Base-by-base conservation (phyloP, 2,329 filamentous ascomycete species). In the Colletotrichum lentis region DNA sequence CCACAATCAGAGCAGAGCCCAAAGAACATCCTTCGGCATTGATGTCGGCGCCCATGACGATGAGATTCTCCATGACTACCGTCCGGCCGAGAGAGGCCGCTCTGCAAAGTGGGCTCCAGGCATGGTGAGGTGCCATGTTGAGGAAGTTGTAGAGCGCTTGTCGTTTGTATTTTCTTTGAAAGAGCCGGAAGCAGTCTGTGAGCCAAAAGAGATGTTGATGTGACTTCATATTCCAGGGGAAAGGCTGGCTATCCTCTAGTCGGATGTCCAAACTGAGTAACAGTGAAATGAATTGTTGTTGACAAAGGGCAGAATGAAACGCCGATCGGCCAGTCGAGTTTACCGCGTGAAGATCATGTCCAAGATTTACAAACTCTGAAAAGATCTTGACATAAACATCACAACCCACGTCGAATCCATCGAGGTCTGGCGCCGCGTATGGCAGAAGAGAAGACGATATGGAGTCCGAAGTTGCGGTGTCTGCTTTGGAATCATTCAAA, bases 1-100 rank as follows among this genome's bases (percentile, higher is more conserved):
- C 60, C 37, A 43, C 60, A 4, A 63, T 57, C 31, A 63, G 18
- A 16, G 52, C 60, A 16, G 60, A 55, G 5, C 60, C 31, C 31
- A 35, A 2, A 35, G 31, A 11, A 2, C 50, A 55, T 1, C 60
- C 31, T 35, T 63, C 43, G 0, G 20, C 3, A 31, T 63, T 31
- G 1, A 56, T 16, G 4, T 5, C 5, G 3, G 43, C 50, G 16
- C 60, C 60, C 6, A 57, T 31, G 1, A 20, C 10, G 6, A 63
- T n/a, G 1, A 63, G 43, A 6, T 7, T 56, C 3, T 41, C 10
- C 43, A 63, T 31, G 1, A 1, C 11, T 3, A 11, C 2, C 2
- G 53, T 53, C 3, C 8, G 1, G 0, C 60, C 52, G 1, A 10
- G 31, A 2, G 3, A 27, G 1, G 43, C 52, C 1, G 20, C 20